Evolutionary conservation across 371 early-diverging fungal species (phyloP).

Genomic region (Mortierella sp.): DNA sequence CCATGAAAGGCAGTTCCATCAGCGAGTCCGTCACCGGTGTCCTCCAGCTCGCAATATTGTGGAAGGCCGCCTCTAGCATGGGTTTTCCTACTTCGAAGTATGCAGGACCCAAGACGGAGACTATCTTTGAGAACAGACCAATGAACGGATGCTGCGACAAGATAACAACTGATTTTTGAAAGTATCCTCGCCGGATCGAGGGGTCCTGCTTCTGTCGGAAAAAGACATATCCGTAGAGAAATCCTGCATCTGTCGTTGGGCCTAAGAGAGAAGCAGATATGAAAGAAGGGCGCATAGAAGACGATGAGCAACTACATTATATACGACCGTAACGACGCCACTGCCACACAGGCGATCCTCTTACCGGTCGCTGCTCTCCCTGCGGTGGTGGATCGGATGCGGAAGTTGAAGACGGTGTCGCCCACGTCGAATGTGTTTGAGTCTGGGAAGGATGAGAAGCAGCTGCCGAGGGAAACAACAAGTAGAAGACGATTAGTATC

Average conservation of each 20-base stretch:
- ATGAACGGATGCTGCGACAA: constrained; percentile 90
- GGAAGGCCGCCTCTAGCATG: constrained; percentile 85
- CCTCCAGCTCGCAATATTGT: constrained; percentile 84
- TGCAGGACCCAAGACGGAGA: constrained; percentile 80
- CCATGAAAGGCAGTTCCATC: constrained; percentile 83
- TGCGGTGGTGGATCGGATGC: constrained; percentile 77
- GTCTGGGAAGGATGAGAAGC: constrained; percentile 97
- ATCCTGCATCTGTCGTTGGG: constrained; percentile 77
- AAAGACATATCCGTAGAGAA: constrained; percentile 92
- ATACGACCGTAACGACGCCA: too few relatives aligned
- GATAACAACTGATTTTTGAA: constrained; percentile 91
- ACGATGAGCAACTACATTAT: too few relatives aligned
- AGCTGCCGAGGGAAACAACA: constrained; percentile 57
- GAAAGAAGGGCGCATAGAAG: constrained; percentile 20
- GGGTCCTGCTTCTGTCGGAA: constrained; percentile 93
- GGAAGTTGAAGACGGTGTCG: constrained; percentile 90
- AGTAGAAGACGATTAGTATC: neutral
- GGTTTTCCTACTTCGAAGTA: constrained; percentile 83
- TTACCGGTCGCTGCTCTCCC: constrained; percentile 71
- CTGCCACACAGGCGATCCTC: too few relatives aligned
- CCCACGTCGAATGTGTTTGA: constrained; percentile 92
- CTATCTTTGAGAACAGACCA: constrained; percentile 85
- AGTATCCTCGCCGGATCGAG: constrained; percentile 88
- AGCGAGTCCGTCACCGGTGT: constrained; percentile 59
- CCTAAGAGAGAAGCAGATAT: constrained; percentile 44